Evolutionary conservation across 2,329 filamentous ascomycete species (phyloP).

Genomic region (Fusarium buharicum): DNA sequence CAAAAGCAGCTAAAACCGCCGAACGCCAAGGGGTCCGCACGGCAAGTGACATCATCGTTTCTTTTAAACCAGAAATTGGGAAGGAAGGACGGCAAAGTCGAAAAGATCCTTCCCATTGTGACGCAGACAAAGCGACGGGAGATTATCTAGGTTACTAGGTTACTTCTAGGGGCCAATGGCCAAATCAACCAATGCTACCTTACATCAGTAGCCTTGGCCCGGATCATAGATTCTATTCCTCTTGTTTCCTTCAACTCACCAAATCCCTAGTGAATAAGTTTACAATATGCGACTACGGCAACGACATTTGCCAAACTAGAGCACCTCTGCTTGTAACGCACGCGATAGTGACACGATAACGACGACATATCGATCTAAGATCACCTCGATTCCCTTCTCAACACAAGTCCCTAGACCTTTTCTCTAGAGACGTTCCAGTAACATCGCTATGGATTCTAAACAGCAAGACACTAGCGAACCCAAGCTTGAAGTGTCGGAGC

Average conservation of each 20-base stretch:
- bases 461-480: slow-evolving; percentile 17
- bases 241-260: not conserved
- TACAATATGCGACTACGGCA: slow-evolving; percentile 2
- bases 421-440: slow-evolving; percentile 1
- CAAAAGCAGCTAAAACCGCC: slow-evolving; percentile 12
- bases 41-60: slow-evolving; percentile 37
- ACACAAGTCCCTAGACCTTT: not conserved
- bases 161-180: not conserved
- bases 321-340: not conserved
- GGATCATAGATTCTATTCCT: not conserved
- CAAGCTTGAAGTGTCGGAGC: slow-evolving; percentile 24
- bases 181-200: not conserved
- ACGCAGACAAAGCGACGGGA: slow-evolving; percentile 4
- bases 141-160: too few species aligned
- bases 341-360: slow-evolving; percentile 10
- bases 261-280: not conserved
- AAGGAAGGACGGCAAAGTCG: slow-evolving; percentile 11
- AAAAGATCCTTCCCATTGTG: slow-evolving; percentile 10
- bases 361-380: not conserved
- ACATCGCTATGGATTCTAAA: slow-evolving; percentile 18
- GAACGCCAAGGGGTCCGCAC: slow-evolving; percentile 27
- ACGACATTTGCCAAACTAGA: slow-evolving; percentile 5
- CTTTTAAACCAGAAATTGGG: slow-evolving; percentile 21
- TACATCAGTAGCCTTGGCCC: not conserved
- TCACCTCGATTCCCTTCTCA: not conserved